These are phyloP conservation scores for Paraleonurus japonicus DNA, from an alignment of 257 asterid species.

Conservation along the genomic window DNA sequence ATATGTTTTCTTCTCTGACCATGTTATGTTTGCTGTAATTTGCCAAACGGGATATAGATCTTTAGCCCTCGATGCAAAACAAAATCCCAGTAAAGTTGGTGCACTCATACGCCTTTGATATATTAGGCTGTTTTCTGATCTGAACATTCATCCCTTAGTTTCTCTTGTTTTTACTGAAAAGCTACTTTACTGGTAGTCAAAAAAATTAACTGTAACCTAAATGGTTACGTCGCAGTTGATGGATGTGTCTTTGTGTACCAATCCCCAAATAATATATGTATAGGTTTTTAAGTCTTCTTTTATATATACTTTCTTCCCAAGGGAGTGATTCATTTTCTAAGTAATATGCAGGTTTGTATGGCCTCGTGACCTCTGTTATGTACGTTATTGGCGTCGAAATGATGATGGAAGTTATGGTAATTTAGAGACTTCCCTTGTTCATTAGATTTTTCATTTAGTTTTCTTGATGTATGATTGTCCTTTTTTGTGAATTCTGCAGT, in stretches of 20 bases:
- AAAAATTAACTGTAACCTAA: conserved; percentile 1
- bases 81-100: conserved; percentile 16
- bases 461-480: conserved; percentile 5
- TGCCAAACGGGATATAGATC: not conserved
- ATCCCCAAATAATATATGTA: conserved; percentile 8
- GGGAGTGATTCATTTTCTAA: conserved; percentile 21
- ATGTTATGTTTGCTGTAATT: conserved; percentile 11
- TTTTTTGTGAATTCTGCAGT: conserved; percentile 51
- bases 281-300: not conserved
- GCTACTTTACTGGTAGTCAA: conserved; percentile 12
- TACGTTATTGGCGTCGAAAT: conserved; percentile 99
- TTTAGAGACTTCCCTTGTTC: conserved; percentile 20
- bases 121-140: conserved; percentile 4
- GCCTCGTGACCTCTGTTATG: conserved; percentile 99
- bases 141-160: conserved; percentile 4
- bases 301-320: conserved; percentile 5
- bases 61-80: conserved; percentile 9
- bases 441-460: conserved; percentile 14
- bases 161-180: conserved; percentile 13
- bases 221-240: conserved; percentile 7
- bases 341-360: conserved; percentile 69
- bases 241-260: not conserved
- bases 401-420: conserved; percentile 99
- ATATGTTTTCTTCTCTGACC: conserved; percentile 2
- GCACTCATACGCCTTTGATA: not conserved